Evolutionary conservation across 1,284 basidiomycete species (phyloP).

Genomic region (Tranzscheliella williamsii): DNA sequence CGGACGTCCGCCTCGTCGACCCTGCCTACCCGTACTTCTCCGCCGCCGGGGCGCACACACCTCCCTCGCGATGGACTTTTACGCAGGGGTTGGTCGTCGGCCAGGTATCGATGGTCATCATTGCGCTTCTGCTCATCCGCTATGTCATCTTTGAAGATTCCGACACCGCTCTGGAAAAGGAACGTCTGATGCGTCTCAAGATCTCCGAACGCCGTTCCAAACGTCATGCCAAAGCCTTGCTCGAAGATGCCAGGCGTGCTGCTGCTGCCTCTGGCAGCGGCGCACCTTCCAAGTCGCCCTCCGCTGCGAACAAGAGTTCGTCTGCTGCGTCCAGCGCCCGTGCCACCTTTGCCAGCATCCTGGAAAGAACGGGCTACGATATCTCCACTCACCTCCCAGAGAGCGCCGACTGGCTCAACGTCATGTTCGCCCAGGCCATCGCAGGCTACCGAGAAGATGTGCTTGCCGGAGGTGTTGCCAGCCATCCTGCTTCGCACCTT

Average conservation of each 20-base stretch:
- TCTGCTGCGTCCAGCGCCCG: too few relatives aligned
- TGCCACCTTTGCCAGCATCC: slow-evolving; percentile 48
- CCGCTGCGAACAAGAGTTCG: too few relatives aligned
- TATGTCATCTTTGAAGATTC: slow-evolving; percentile 66
- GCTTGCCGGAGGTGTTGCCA: slow-evolving; percentile 58
- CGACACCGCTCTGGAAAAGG: slow-evolving; percentile 33
- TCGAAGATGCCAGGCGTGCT: slow-evolving; percentile 14
- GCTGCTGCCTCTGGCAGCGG: neutral
- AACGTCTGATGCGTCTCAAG: slow-evolving; percentile 39
- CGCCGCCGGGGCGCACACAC: too few relatives aligned
- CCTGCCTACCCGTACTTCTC: too few relatives aligned
- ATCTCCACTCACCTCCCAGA: slow-evolving; percentile 65
- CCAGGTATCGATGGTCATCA: slow-evolving; percentile 63
- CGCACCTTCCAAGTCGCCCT: neutral
- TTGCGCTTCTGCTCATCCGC: slow-evolving; percentile 59
- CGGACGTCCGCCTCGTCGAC: too few relatives aligned
- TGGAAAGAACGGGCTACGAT: slow-evolving; percentile 65
- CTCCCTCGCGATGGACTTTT: slow-evolving; percentile 61
- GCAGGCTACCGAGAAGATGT: slow-evolving; percentile 61
- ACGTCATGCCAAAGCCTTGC: slow-evolving; percentile 26
- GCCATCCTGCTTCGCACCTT: slow-evolving; percentile 2
- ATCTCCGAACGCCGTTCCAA: slow-evolving; percentile 31
- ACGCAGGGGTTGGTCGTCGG: slow-evolving; percentile 66
- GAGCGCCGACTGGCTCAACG: slow-evolving; percentile 67
- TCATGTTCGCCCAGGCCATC: slow-evolving; percentile 65